phyloP scores from a whole-genome alignment of 306 rosid species.

The Arachis hypogaea region DNA sequence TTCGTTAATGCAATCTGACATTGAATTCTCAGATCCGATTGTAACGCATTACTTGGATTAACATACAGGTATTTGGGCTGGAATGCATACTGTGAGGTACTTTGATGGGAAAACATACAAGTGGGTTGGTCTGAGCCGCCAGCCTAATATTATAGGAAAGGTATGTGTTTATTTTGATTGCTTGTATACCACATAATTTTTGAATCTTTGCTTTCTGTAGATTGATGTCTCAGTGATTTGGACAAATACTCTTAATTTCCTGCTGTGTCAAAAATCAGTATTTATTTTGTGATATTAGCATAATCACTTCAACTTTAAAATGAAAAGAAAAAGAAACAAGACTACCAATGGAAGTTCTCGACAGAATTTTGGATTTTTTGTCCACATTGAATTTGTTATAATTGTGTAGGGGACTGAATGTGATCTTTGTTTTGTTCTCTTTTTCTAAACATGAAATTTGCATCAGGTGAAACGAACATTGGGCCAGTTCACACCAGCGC shows the following conservation, averaged over 20 bases:
- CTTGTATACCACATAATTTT: slow-evolving; percentile 17
- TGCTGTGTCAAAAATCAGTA: neutral
- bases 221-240: neutral
- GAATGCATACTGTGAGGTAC: slow-evolving; percentile 95
- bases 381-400: neutral
- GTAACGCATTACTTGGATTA: slow-evolving; percentile 35
- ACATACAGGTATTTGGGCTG: slow-evolving; percentile 96
- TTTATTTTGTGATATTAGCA: neutral
- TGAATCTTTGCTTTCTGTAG: slow-evolving; percentile 11
- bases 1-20: slow-evolving; percentile 5
- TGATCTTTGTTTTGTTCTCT: slow-evolving; percentile 9
- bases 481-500: slow-evolving; percentile 94
- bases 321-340: no score
- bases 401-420: slow-evolving; percentile 11
- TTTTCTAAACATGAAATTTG: neutral
- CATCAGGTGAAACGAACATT: slow-evolving; percentile 87
- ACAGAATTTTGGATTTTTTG: neutral
- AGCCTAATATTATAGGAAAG: slow-evolving; percentile 92
- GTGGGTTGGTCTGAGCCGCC: slow-evolving; percentile 99
- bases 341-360: no score
- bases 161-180: slow-evolving; percentile 50
- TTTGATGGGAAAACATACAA: slow-evolving; percentile 98
- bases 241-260: neutral
- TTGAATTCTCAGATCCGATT: slow-evolving; percentile 22
- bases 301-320: neutral